Evolutionary conservation across 1,139 yeast species (phyloP), one percentile per base, ranked within the genome.

Genomic region (Geotrichum candidum): DNA sequence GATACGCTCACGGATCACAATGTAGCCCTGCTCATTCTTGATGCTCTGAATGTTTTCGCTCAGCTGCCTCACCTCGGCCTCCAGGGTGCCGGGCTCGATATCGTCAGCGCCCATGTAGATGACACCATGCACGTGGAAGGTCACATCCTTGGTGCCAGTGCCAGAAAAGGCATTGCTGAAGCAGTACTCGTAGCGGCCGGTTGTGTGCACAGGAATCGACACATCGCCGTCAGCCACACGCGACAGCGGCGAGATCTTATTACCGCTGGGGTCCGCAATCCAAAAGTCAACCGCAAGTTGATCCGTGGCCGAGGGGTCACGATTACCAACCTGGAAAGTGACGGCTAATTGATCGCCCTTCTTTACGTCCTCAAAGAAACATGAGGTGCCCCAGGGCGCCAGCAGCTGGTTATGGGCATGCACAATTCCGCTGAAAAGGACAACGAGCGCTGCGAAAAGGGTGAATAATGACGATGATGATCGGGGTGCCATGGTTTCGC

Each of bases 111-210:
- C 97, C 64, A 91, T 85, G 74, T 89, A 92, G 63, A 92, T 85
- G 54, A 90, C 91, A 51, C 97, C 98, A 73, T 91, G 97, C 64
- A 92, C 91, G 75, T 94, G 94, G 82, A 94, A 94, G 0, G 97
- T 87, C 54, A 94, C 96, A 73, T 94, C 99, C 76, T 90, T 87
- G 63, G 94, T 90, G 62, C 82, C 85, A 63, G 87, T 76, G 48
- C 84, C 80, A 15, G 89, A 80, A 70, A 83, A 85, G 74, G 91
- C 97, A 76, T 94, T 94, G 67, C 92, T 84, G 80, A 94, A 94
- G 77, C 99, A 94, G 80, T 90, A 94, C 68, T 84, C 82, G 78
- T 85, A 89, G 72, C 86, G 88, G 60, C 99, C 99, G 61, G 78
- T 76, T 63, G 79, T 73, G 58, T 81, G 77, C 61, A 96, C 94